Evolutionary conservation across 176 grass and related monocot species (phyloP), one percentile per base, ranked within the genome.

Genomic region (Aegilops longissima): DNA sequence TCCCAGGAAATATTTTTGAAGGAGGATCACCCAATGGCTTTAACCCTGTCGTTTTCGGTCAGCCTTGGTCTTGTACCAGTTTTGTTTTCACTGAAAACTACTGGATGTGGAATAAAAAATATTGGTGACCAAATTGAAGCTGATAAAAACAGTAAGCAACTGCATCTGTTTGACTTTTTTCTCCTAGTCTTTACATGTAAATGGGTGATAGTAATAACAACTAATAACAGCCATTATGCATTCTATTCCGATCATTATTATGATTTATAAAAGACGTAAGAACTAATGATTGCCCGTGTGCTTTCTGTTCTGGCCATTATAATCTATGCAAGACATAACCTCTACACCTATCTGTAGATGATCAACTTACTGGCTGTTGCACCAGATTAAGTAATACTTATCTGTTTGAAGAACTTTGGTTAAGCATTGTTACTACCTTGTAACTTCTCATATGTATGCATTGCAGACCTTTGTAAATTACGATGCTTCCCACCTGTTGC

Each of bases 401-500:
- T 2, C 40, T 66, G 5, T 49, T 72, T 30, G 21, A 76, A 36
- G 12, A 78, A 69, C 39, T 49, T 77, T 82, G 39, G 39, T 70
- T 86, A 67, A 25, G 12, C 23, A 72, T 79, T 66, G 10, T 86
- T 82, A 61, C 70, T 34, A 77, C 33, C 45, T 82, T 59, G 49
- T 84, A 33, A 54, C 64, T 25, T 61, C 83, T 82, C 6, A 10
- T 74, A 69, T 77, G 20, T 80, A 81, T 82, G 44, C 58, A 82
- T 84, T 89, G 13, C 79, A 98, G 96, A 86, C 62, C 85, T 96
- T 79, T 98, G 96, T 84, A 98, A 98, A 87, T 86, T 95, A 25
- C 85, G 96, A 59, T 98, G 96, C 86, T 98, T 98, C 70, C 96
- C 96, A 54, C 96, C 96, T 84, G 88, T 98, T 30, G 90, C 92